Conservation (phyloP, 148 eudicot species). For the Vaccinium myrtillus region DNA sequence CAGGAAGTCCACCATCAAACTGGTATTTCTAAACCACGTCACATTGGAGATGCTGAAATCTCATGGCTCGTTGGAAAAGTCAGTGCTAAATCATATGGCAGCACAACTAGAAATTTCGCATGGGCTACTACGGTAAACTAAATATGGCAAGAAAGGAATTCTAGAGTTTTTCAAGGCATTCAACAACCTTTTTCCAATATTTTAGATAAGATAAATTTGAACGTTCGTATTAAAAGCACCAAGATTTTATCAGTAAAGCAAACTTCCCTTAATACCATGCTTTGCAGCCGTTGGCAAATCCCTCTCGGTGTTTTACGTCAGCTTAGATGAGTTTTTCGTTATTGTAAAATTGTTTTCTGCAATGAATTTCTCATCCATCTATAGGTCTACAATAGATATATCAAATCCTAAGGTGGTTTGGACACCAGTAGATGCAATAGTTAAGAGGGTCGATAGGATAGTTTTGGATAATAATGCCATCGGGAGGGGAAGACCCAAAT, state of each 20-base stretch:
- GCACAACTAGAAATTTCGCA: not conserved
- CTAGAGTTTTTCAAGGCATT: not conserved
- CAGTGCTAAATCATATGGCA: not conserved
- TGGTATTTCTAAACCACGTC: not conserved
- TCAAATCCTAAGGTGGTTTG: too few relatives aligned
- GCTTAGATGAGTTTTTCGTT: not conserved
- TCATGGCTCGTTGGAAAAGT: not conserved
- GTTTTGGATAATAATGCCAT: too few relatives aligned
- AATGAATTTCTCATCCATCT: not conserved
- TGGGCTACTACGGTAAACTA: not conserved
- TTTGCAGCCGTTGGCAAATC: not conserved
- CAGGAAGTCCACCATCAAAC: not conserved
- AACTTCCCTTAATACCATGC: not conserved
- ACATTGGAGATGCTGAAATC: not conserved
- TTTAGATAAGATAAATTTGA: not conserved
- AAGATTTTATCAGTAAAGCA: not conserved
- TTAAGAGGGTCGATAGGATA: too few relatives aligned
- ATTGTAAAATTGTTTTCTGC: not conserved
- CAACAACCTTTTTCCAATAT: not conserved
- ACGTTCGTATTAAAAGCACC: too few relatives aligned
- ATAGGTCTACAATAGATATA: too few relatives aligned
- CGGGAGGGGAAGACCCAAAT: too few relatives aligned
- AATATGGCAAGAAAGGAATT: not conserved
- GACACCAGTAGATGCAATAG: too few relatives aligned
- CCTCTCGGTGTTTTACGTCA: not conserved